Conservation (phyloP, 345 rosid genomes). For the Lepidium sativum region DNA sequence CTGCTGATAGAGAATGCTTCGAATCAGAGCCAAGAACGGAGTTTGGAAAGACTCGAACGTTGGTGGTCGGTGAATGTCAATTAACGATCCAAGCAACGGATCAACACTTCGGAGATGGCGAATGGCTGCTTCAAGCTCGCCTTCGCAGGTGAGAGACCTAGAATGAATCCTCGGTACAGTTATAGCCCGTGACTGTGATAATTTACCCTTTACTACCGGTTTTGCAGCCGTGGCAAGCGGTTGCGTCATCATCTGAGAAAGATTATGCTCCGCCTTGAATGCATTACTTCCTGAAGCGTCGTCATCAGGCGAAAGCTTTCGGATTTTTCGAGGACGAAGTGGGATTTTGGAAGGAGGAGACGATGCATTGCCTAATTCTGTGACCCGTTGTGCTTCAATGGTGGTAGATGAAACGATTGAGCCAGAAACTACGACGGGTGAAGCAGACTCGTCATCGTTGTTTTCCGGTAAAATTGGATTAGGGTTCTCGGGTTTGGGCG, state of each 20-base stretch:
- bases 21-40: constrained; percentile 79
- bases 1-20: constrained; percentile 90
- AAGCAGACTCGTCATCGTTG: constrained; percentile 12
- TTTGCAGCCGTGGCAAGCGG: constrained; percentile 22
- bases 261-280: constrained; percentile 16
- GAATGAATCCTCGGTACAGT: constrained; percentile 43
- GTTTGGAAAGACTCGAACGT: constrained; percentile 66
- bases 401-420: constrained; percentile 23
- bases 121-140: constrained; percentile 75
- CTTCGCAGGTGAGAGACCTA: constrained; percentile 71
- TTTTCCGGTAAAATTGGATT: constrained; percentile 25
- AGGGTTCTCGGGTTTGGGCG: constrained; percentile 24
- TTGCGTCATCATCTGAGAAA: constrained; percentile 15
- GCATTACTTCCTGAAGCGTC: constrained; percentile 17
- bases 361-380: constrained; percentile 31
- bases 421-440: constrained; percentile 18
- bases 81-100: constrained; percentile 57
- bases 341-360: constrained; percentile 85
- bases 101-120: constrained; percentile 69
- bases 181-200: constrained; percentile 31
- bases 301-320: constrained; percentile 59
- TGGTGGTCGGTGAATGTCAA: constrained; percentile 64
- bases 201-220: constrained; percentile 17
- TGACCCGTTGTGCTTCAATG: constrained; percentile 13
- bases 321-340: constrained; percentile 77